Base-by-base conservation (phyloP, 768 basidiomycete genomes). In the Tulasnella sp. region DNA sequence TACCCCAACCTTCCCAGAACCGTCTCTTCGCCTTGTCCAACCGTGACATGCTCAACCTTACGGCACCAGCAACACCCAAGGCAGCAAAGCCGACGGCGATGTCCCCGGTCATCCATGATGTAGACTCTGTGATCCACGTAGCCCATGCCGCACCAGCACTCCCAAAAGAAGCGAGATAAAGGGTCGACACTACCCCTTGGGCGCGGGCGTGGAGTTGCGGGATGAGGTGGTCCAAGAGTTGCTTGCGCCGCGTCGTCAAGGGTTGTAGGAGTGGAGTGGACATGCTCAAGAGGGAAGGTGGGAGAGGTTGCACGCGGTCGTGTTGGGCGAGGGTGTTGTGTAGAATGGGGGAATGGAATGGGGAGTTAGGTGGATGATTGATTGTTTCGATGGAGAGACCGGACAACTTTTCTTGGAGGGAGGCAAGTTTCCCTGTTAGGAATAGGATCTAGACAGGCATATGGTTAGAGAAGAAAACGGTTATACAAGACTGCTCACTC, bases 1-100 rank as follows among this genome's bases (percentile, higher is more conserved):
- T 72, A 17, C 63, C 64, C 73, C 79, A 83, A 65, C 86, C 84
- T 52, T 76, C 73, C 77, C 77, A 76, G 84, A 84, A 89, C 59
- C 69, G 71, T 56, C 68, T 70, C 66, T 83, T 82, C 2, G 79
- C 78, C 61, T 73, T 77, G 57, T 86, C 83, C 83, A 84, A 88
- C 58, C 71, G 72, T 11, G 78, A 76, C 4, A 83, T 72, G 1
- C 75, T 77, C 81, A 82, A 84, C 39, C 83, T 71, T 39, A 84
- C 59, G 43, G 79, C 75, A 2, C 68, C 62, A 5, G 75, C 65
- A 0, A 74, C 72, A 17, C 74, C 69, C 9, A 89, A 65, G 54
- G 75, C 71, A 11, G 82, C 83, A 0, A 77, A 67, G 2, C 82
- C 83, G 25, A 81, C 64, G 1, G 80, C 79, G 2, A 81, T 84